Conservation (phyloP, 1,139 yeast species). For the Debaryomyces psychrophilus region DNA sequence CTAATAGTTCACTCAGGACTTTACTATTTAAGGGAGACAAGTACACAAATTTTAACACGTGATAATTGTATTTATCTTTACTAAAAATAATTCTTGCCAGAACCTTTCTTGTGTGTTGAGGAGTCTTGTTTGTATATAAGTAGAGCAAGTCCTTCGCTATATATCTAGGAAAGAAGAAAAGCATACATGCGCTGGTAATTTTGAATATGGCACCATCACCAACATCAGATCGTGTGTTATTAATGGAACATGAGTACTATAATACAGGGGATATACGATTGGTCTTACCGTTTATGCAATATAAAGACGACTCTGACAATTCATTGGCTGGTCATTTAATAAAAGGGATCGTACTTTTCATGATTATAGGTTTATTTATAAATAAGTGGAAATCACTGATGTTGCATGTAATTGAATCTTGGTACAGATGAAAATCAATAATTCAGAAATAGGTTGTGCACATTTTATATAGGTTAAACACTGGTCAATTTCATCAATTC, state of each 20-base stretch:
- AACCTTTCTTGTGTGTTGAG: not conserved
- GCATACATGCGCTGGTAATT: not conserved
- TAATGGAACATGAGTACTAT: constrained; percentile 36
- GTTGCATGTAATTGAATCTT: not conserved
- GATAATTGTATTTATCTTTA: not conserved
- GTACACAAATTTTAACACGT: not conserved
- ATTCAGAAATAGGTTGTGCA: not conserved
- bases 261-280: constrained; percentile 26
- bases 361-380: not conserved
- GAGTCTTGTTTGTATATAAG: not conserved
- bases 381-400: not conserved
- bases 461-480: constrained; percentile 14
- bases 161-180: not conserved
- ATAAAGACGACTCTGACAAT: not conserved
- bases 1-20: not conserved
- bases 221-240: constrained; percentile 25
- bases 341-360: not conserved
- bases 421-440: not conserved
- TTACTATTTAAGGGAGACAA: not conserved
- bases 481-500: constrained; percentile 33
- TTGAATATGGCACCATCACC: constrained; percentile 20
- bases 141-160: not conserved
- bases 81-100: not conserved
- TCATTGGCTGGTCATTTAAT: not conserved
- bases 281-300: constrained; percentile 22